A percentile compares a stretch with the other conserved stretches of the same genome.
Evolutionary conservation across 1,284 basidiomycete genomes (phyloP).

Genomic region (Trametes polyzona): DNA sequence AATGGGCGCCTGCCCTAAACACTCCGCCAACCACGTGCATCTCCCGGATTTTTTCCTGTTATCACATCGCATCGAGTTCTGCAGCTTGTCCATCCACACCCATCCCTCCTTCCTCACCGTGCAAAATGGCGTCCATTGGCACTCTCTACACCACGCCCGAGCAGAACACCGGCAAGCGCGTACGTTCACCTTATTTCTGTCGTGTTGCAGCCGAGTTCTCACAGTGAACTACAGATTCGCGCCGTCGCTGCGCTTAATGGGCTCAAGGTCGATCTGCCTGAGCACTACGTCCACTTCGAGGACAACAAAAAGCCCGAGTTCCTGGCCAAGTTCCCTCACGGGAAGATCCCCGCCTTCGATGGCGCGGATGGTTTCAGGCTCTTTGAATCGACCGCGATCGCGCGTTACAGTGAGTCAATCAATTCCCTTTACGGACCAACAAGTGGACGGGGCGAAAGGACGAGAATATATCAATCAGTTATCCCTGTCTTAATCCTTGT

Average conservation of each 20-base stretch:
- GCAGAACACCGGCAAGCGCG: slow-evolving; percentile 52
- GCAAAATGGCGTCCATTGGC: slow-evolving; percentile 58
- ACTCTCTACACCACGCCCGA: slow-evolving; percentile 59
- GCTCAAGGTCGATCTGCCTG: slow-evolving; percentile 64
- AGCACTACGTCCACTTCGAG: slow-evolving; percentile 64
- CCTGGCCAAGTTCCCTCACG: slow-evolving; percentile 79
- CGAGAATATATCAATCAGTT: slow-evolving; percentile 52
- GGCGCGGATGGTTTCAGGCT: slow-evolving; percentile 80
- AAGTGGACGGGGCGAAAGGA: slow-evolving; percentile 30
- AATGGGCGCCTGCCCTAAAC: slow-evolving; percentile 20
- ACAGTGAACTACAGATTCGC: slow-evolving; percentile 53
- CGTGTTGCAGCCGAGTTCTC: background rate
- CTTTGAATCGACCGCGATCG: slow-evolving; percentile 82
- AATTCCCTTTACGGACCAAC: slow-evolving; percentile 23
- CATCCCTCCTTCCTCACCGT: slow-evolving; percentile 17
- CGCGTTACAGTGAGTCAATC: slow-evolving; percentile 79
- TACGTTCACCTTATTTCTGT: slow-evolving; percentile 36
- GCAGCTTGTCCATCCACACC: slow-evolving; percentile 10
- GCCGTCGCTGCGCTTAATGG: slow-evolving; percentile 76
- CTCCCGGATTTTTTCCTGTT: slow-evolving; percentile 21
- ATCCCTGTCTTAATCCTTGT: slow-evolving; percentile 66
- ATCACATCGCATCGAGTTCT: slow-evolving; percentile 16
- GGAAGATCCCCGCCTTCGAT: slow-evolving; percentile 87
- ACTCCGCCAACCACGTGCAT: slow-evolving; percentile 14
- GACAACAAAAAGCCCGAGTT: slow-evolving; percentile 83